phyloP scores from a whole-genome alignment of 2,329 filamentous ascomycete genomes.

The Periconia sp. region DNA sequence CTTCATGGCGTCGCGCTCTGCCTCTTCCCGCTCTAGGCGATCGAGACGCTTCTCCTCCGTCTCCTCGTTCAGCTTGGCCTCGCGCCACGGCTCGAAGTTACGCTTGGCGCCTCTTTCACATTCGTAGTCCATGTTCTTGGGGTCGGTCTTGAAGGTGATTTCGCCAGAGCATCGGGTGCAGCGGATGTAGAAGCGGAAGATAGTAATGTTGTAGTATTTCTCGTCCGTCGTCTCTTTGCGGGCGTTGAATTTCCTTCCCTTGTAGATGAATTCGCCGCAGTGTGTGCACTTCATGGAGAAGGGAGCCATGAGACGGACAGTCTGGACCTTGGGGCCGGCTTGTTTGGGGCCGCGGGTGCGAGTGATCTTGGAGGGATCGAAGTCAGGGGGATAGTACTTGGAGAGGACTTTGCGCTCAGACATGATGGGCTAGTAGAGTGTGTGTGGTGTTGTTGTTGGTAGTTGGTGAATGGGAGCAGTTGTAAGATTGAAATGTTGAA shows the following conservation, averaged over 20 bases:
- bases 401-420: slow-evolving; percentile 81
- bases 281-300: slow-evolving; percentile 76
- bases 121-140: slow-evolving; percentile 89
- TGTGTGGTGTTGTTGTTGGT: background rate
- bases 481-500: background rate
- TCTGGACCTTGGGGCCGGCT: slow-evolving; percentile 77
- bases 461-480: background rate
- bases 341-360: slow-evolving; percentile 70
- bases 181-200: slow-evolving; percentile 84
- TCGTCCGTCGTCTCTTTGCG: slow-evolving; percentile 91
- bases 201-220: slow-evolving; percentile 83
- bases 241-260: slow-evolving; percentile 92
- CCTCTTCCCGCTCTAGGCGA: slow-evolving; percentile 75
- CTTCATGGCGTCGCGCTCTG: slow-evolving; percentile 89
- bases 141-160: slow-evolving; percentile 93
- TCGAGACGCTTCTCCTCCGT: slow-evolving; percentile 87
- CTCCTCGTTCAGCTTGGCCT: slow-evolving; percentile 68
- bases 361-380: slow-evolving; percentile 80
- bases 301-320: slow-evolving; percentile 87
- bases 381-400: slow-evolving; percentile 73
- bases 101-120: slow-evolving; percentile 81
- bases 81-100: slow-evolving; percentile 91
- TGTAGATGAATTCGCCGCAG: slow-evolving; percentile 78
- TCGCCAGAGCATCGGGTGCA: slow-evolving; percentile 85
- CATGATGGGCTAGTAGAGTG: slow-evolving; percentile 55